Percentiles rank a stretch among this genome's conserved stretches.
Conservation (phyloP, 2,329 filamentous ascomycete genomes). For the Colletotrichum orchidophilum region DNA sequence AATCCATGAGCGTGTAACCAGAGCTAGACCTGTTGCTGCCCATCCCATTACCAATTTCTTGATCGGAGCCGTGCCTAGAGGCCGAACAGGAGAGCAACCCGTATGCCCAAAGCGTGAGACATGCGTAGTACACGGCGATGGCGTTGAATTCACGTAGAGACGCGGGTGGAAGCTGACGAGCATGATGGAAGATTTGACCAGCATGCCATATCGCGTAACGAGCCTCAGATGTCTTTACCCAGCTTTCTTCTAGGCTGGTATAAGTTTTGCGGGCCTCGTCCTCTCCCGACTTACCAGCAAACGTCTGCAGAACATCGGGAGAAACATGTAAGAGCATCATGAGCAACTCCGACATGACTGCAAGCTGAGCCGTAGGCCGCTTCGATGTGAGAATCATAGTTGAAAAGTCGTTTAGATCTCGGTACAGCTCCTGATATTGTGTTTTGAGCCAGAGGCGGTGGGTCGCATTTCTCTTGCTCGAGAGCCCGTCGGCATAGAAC, state of each 20-base stretch:
- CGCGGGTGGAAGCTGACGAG: slow-evolving; percentile 31
- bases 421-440: slow-evolving; percentile 43
- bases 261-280: slow-evolving; percentile 47
- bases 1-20: slow-evolving; percentile 23
- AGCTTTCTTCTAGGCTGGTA: slow-evolving; percentile 44
- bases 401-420: slow-evolving; percentile 40
- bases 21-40: neutral
- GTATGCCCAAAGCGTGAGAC: slow-evolving; percentile 41
- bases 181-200: slow-evolving; percentile 39
- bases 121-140: slow-evolving; percentile 41
- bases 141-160: slow-evolving; percentile 38
- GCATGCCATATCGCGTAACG: slow-evolving; percentile 43
- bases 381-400: slow-evolving; percentile 34
- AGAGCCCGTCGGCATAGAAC: slow-evolving; percentile 37
- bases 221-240: slow-evolving; percentile 46
- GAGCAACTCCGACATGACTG: slow-evolving; percentile 29
- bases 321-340: slow-evolving; percentile 49
- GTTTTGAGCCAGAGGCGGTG: slow-evolving; percentile 42
- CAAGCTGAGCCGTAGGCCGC: slow-evolving; percentile 24
- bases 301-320: slow-evolving; percentile 52
- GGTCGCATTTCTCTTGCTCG: slow-evolving; percentile 25
- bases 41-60: neutral
- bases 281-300: slow-evolving; percentile 52
- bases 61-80: slow-evolving; percentile 15
- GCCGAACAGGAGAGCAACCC: slow-evolving; percentile 23